Evolutionary conservation across 1,284 basidiomycete genomes (phyloP), one percentile per base, ranked within the genome.

Genomic region (Cutaneotrichosporon mucoides): DNA sequence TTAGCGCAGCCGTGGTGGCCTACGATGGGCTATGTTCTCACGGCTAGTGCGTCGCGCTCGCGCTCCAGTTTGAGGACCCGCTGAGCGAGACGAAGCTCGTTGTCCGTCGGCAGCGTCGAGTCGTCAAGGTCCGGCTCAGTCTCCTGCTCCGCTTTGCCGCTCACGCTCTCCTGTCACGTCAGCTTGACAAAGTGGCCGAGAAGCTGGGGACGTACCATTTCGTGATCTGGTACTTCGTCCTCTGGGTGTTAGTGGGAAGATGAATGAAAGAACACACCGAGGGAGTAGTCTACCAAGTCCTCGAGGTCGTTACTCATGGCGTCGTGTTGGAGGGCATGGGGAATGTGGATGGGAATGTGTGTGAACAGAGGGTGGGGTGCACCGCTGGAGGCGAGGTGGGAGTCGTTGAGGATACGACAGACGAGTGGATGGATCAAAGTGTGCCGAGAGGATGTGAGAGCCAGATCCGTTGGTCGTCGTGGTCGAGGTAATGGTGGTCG

Each of bases 51-150:
- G 44, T 73, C 68, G 13, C 71, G 57, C 49, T 75, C 73, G 15
- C 65, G 64, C 53, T 73, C 71, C 38, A 75, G 59, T 36, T 72
- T 68, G 9, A 66, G 50, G 1, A 75, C 66, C 11, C 65, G 59
- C 13, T 62, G 61, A 1, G 63, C 65, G 13, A 75, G 59, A 16
- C 64, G 59, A 12, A 75, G 41, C 60, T 75, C 73, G 12, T 69
- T 68, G 16, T 60, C 66, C 16, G 65, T 58, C 2, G 71, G 69
- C 24, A 71, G 52, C 4, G 46, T 33, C 9, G 47, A 11, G 8
- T 51, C 46, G 42, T 55, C 44, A 43, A 49, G 38, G 12, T 49
- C 49, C 11, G 52, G 40, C n/a, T 48, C 50, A 24, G 37, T 40
- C 37, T 57, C 51, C 40, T 38, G 53, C 12, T 56, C 55, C 1